phyloP scores from a whole-genome alignment of 208 protist genomes.

The Kentomonas sorsogonicus region DNA sequence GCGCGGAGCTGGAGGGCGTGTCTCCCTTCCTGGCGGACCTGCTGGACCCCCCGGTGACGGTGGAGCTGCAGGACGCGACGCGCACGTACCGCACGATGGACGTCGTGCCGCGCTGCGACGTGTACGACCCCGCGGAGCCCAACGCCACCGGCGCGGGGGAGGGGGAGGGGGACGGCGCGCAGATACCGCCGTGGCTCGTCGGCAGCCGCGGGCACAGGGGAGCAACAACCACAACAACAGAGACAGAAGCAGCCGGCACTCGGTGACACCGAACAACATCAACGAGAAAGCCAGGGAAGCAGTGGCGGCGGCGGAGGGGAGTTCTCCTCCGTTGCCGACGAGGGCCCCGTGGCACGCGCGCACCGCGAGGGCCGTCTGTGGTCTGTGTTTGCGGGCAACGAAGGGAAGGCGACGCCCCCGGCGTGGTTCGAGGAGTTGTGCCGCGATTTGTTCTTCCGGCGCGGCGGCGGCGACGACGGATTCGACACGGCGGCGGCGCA shows the following conservation, averaged over 20 bases:
- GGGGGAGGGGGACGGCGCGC: conserved; percentile 18
- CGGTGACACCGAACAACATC: too few species aligned
- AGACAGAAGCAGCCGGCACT: too few species aligned
- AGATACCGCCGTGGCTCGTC: too few species aligned
- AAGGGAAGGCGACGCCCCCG: too few species aligned
- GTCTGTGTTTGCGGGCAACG: too few species aligned
- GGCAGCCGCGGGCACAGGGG: too few species aligned
- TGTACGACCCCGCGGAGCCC: conserved; percentile 47
- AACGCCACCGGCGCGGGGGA: conserved; percentile 26
- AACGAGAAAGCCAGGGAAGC: too few species aligned
- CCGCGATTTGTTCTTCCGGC: conserved; percentile 75
- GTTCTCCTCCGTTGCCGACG: too few species aligned
- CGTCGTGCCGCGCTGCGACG: conserved; percentile 49
- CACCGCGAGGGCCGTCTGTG: too few species aligned
- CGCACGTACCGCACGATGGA: conserved; percentile 84
- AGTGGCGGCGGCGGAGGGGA: too few species aligned
- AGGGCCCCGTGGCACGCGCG: too few species aligned
- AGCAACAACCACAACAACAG: too few species aligned
- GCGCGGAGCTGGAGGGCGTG: neutral
- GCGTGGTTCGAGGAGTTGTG: conserved; percentile 77
- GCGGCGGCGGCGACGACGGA: conserved; percentile 24
- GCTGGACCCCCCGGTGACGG: conserved; percentile 55
- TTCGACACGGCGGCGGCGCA: conserved; percentile 26
- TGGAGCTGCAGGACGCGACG: conserved; percentile 56
- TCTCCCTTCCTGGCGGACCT: conserved; percentile 57